Evolutionary conservation across 2,329 filamentous ascomycete species (phyloP).

Genomic region (Claviceps capensis): DNA sequence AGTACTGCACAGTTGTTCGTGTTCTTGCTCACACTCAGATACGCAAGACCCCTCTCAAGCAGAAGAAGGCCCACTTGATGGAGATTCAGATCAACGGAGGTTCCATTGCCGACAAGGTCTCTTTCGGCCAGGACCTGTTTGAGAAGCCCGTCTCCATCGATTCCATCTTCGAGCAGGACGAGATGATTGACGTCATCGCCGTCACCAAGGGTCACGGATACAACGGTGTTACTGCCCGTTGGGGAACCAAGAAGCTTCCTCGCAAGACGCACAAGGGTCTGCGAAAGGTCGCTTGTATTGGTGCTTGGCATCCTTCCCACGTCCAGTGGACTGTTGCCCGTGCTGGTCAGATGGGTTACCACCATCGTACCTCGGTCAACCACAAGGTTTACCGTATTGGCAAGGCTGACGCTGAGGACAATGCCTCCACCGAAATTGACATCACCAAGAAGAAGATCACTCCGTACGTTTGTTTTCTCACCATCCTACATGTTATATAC

Average conservation of each 20-base stretch:
- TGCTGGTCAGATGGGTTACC: slow-evolving; percentile 99
- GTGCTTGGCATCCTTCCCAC: slow-evolving; percentile 99
- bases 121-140: slow-evolving; percentile 89
- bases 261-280: slow-evolving; percentile 99
- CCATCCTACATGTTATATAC: background rate
- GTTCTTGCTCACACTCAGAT: slow-evolving; percentile 99
- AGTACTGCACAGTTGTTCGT: slow-evolving; percentile 99
- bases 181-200: slow-evolving; percentile 98
- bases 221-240: slow-evolving; percentile 91
- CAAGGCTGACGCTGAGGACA: slow-evolving; percentile 80
- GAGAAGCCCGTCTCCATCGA: slow-evolving; percentile 96
- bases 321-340: slow-evolving; percentile 99
- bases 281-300: slow-evolving; percentile 99
- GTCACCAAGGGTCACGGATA: slow-evolving; percentile 99
- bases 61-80: slow-evolving; percentile 99
- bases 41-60: slow-evolving; percentile 97
- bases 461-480: slow-evolving; percentile 52
- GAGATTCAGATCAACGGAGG: slow-evolving; percentile 99
- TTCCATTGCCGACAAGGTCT: slow-evolving; percentile 89
- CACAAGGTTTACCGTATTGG: slow-evolving; percentile 99
- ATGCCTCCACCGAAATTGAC: slow-evolving; percentile 89
- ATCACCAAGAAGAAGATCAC: slow-evolving; percentile 99
- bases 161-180: slow-evolving; percentile 96
- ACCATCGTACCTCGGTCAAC: slow-evolving; percentile 99
- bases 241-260: slow-evolving; percentile 99